phyloP scores from a whole-genome alignment of 106 monocot species.

The Dendrobium officinale region DNA sequence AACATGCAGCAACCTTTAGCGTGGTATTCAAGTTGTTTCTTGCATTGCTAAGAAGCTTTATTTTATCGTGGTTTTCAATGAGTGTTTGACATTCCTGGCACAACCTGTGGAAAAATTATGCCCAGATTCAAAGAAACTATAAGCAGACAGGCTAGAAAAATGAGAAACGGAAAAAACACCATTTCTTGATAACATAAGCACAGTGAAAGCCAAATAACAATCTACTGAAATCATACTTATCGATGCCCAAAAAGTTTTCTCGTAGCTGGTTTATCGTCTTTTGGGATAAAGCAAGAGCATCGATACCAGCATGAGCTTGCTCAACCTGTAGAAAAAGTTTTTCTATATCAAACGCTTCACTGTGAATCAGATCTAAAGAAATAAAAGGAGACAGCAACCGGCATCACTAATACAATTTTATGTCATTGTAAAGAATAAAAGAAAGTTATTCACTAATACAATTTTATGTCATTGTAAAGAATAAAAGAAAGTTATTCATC shows the following conservation, averaged over 20 bases:
- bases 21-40: conserved; percentile 98
- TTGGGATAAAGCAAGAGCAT: conserved; percentile 74
- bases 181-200: background rate
- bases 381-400: background rate
- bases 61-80: conserved; percentile 94
- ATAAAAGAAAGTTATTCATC: too few species aligned
- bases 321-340: conserved; percentile 58
- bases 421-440: background rate
- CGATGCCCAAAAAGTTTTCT: conserved; percentile 78
- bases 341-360: background rate
- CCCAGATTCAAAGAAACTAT: conserved; percentile 1
- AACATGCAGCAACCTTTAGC: conserved; percentile 55
- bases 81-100: conserved; percentile 96
- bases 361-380: background rate
- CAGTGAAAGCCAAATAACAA: background rate
- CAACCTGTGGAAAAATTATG: conserved; percentile 43
- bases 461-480: too few species aligned
- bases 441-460: background rate
- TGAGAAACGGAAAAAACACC: background rate
- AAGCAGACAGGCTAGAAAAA: conserved; percentile 3
- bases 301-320: conserved; percentile 85
- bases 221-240: conserved; percentile 43
- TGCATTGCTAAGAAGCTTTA: conserved; percentile 97
- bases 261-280: conserved; percentile 82
- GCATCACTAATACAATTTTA: background rate